phyloP scores from a whole-genome alignment of 106 monocot species.

The Chionographis japonica region DNA sequence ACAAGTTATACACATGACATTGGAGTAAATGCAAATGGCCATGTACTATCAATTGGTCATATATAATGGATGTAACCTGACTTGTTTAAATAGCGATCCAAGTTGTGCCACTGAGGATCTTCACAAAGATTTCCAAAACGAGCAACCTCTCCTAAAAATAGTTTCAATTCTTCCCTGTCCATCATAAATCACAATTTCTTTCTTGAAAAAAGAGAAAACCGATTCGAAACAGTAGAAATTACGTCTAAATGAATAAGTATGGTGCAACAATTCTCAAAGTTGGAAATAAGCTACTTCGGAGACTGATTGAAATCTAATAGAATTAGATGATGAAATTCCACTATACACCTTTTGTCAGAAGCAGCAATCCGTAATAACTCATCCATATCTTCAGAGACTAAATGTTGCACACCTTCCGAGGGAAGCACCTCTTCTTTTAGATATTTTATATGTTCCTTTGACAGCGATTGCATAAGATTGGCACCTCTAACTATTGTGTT shows the following conservation, averaged over 20 bases:
- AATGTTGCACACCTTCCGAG: slow-evolving; percentile 66
- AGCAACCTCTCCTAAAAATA: slow-evolving; percentile 65
- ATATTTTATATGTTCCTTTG: slow-evolving; percentile 55
- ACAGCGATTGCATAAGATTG: slow-evolving; percentile 75
- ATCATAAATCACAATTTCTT: slow-evolving; percentile 2
- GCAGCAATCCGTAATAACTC: slow-evolving; percentile 67
- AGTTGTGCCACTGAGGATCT: slow-evolving; percentile 87
- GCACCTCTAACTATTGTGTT: slow-evolving; percentile 74
- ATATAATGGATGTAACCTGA: slow-evolving; percentile 10
- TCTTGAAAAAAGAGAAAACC: not conserved
- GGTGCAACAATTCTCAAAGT: no score
- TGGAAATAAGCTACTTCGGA: no score
- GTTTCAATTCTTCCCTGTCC: slow-evolving; percentile 68
- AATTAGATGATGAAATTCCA: not conserved
- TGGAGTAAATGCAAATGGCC: not conserved
- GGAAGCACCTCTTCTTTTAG: slow-evolving; percentile 62
- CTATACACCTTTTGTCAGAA: slow-evolving; percentile 64
- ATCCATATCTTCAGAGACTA: slow-evolving; percentile 54
- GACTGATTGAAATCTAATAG: no score
- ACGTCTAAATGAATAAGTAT: not conserved
- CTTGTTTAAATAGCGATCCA: slow-evolving; percentile 77
- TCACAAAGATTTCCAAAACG: slow-evolving; percentile 88
- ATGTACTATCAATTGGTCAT: not conserved
- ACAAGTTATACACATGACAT: not conserved
- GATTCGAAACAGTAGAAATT: no score